Evolutionary conservation across 139 green algal species (phyloP).

Genomic region (Micractinium sp.): DNA sequence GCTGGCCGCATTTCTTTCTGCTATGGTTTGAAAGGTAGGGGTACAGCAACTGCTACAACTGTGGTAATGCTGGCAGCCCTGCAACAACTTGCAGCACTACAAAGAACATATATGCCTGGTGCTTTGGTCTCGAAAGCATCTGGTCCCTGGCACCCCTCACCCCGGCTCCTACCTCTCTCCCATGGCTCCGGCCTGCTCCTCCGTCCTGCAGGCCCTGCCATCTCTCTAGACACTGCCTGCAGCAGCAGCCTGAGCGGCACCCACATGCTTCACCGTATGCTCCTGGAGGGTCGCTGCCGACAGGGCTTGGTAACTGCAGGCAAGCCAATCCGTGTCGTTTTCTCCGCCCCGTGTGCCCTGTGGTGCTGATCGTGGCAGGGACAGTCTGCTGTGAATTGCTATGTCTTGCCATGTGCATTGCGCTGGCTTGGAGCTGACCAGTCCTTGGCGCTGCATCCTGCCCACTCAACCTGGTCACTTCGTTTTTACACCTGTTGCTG

Average conservation of each 20-base stretch:
- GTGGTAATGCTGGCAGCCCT: too few species aligned
- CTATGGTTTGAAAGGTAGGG: slow-evolving; percentile 69
- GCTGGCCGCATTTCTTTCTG: slow-evolving; percentile 83
- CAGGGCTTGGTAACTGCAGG: slow-evolving; percentile 35
- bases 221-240: slow-evolving; percentile 73
- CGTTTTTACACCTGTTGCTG: too few species aligned
- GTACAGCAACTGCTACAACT: too few species aligned
- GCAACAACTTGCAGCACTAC: not conserved
- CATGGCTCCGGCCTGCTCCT: not conserved
- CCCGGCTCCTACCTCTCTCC: not conserved
- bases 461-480: too few species aligned
- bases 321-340: not conserved
- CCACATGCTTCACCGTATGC: slow-evolving; percentile 39
- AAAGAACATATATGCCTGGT: not conserved
- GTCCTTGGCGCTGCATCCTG: not conserved
- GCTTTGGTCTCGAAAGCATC: not conserved
- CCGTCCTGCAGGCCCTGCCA: slow-evolving; percentile 58
- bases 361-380: not conserved
- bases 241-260: slow-evolving; percentile 69
- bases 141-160: not conserved
- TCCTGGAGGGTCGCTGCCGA: slow-evolving; percentile 37
- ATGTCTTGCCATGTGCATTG: not conserved
- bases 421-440: not conserved
- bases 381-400: not conserved
- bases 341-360: not conserved